Conservation (phyloP, 2,329 filamentous ascomycete species). For the Myrmaecium sp. region DNA sequence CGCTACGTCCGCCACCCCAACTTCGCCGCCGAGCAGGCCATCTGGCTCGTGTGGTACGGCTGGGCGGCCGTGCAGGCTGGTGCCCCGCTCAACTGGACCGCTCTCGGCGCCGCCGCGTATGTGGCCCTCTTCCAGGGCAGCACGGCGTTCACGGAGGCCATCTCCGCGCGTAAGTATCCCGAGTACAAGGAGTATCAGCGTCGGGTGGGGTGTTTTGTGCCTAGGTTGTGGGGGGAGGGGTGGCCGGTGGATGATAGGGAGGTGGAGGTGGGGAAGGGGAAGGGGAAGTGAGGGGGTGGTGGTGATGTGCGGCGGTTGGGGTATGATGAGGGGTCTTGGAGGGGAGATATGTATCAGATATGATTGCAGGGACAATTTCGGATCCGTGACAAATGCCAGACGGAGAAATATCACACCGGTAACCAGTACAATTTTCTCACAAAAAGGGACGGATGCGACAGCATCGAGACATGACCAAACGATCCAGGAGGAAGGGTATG, state of each 20-base stretch:
- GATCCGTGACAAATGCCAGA: too few species aligned
- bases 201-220: constrained; percentile 70
- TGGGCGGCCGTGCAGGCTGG: constrained; percentile 68
- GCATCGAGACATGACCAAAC: too few species aligned
- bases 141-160: constrained; percentile 70
- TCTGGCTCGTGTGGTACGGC: constrained; percentile 78
- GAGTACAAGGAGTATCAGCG: constrained; percentile 77
- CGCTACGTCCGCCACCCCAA: constrained; percentile 84
- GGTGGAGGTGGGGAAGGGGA: too few species aligned
- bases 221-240: constrained; percentile 24
- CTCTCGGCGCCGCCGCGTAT: constrained; percentile 50
- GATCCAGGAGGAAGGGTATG: too few species aligned
- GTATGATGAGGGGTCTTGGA: too few species aligned
- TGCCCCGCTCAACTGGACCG: constrained; percentile 62
- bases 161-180: constrained; percentile 68
- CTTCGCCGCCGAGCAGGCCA: constrained; percentile 76
- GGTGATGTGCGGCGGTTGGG: too few species aligned
- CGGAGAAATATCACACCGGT: too few species aligned
- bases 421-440: too few species aligned
- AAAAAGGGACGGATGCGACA: too few species aligned
- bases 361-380: too few species aligned
- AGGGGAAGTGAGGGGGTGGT: too few species aligned
- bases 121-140: constrained; percentile 76
- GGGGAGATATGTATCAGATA: too few species aligned
- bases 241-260: constrained; percentile 1